Base-by-base conservation (phyloP, 139 green algal species). In the Ettlia oleoabundans region DNA sequence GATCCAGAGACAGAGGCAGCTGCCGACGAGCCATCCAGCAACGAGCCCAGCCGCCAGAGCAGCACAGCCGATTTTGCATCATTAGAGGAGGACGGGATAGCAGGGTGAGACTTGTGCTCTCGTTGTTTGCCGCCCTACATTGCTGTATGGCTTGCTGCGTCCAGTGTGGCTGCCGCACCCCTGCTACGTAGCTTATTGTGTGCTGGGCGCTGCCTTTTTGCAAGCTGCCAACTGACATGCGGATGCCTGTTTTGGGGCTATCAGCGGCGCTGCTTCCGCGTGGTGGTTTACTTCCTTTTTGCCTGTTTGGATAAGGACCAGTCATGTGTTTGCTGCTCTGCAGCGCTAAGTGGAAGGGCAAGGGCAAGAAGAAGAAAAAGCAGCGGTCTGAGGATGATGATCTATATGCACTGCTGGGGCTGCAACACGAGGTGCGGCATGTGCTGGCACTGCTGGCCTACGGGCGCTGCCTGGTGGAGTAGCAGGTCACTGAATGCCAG, bases 381-480 rank as follows among this genome's bases (percentile, higher is more conserved):
- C 35, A 82, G 51, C 84, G 87, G 65, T 77, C 88, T 35, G 90
- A 89, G 43, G 72, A 67, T 30, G 37, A 77, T 28, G 95, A 98
- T 85, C 81, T 93, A 37, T 98, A 98, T 78, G 87, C 78, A n/a
- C 86, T 98, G 71, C 87, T 98, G 77, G 95, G 95, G 15, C 86
- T 98, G 76, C 67, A 92, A 67, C 63, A 87, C 47, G 83, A 87
- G 72, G 72, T 61, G 65, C 6, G 35, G 32, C 18, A 22, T 22
- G 55, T 58, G 47, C 13, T 10, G 13, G 47, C 47, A 58, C n/a
- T n/a, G n/a, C n/a, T n/a, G n/a, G n/a, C n/a, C n/a, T n/a, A n/a
- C n/a, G n/a, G n/a, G n/a, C n/a, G n/a, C n/a, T n/a, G n/a, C n/a
- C n/a, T n/a, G n/a, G n/a, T n/a, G n/a, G n/a, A n/a, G n/a, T n/a